Percentiles rank a stretch among this genome's conserved stretches.
These are phyloP conservation scores for Limonium bicolor DNA, from an alignment of 148 eudicot genomes.

Conservation along the genomic window DNA sequence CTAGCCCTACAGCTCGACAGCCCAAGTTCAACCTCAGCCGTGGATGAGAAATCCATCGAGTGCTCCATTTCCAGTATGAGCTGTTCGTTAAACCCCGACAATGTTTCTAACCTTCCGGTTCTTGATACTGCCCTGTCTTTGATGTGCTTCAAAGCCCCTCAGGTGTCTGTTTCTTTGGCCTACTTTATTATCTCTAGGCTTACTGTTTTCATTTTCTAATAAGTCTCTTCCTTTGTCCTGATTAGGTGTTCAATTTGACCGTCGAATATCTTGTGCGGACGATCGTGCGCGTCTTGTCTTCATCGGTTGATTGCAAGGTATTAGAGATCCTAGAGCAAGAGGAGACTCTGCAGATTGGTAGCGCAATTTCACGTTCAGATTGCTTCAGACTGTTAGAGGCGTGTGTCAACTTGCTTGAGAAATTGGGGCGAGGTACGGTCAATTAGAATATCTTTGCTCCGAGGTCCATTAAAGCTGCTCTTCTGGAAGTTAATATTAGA, in stretches of 20 bases:
- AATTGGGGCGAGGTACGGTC: slow-evolving; percentile 18
- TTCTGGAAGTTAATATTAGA: neutral
- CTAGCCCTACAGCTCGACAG: slow-evolving; percentile 21
- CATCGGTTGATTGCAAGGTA: slow-evolving; percentile 23
- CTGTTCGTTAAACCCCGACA: slow-evolving; percentile 21
- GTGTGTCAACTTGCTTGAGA: slow-evolving; percentile 1
- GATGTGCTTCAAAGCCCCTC: slow-evolving; percentile 45
- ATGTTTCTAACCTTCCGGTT: slow-evolving; percentile 28
- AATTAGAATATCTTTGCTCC: neutral
- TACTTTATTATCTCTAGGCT: neutral
- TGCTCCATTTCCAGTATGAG: slow-evolving; percentile 20
- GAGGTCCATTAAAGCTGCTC: neutral
- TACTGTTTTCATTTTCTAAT: neutral
- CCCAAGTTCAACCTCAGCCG: slow-evolving; percentile 14
- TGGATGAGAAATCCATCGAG: slow-evolving; percentile 8
- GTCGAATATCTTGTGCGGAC: slow-evolving; percentile 25
- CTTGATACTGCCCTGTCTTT: slow-evolving; percentile 40
- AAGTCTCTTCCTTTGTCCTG: neutral
- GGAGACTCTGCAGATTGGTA: slow-evolving; percentile 25
- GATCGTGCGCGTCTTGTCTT: slow-evolving; percentile 26
- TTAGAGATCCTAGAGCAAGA: slow-evolving; percentile 9
- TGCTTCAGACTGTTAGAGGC: slow-evolving; percentile 9
- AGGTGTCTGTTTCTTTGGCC: slow-evolving; percentile 18
- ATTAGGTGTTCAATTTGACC: slow-evolving; percentile 32
- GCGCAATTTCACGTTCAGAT: slow-evolving; percentile 10